Evolutionary conservation across 768 basidiomycete genomes (phyloP), one percentile per base, ranked within the genome.

Genomic region (Lyophyllum semitale): DNA sequence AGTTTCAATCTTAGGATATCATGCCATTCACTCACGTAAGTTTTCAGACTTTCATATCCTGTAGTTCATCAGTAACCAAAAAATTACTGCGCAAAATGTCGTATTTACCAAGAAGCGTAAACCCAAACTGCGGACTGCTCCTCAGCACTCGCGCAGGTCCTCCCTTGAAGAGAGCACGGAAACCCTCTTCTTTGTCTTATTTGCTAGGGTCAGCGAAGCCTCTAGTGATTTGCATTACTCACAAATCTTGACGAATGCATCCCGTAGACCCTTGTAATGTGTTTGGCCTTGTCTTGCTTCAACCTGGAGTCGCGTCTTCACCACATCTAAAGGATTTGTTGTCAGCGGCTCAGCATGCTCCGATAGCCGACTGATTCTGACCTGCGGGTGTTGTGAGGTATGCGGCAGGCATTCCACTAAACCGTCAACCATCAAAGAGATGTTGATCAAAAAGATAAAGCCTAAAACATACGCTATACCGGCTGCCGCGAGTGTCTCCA

Each of bases 391-490:
- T 95, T 29, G 93, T 93, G 59, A 96, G 75, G 72, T 95, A 95
- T 35, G 95, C 94, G 41, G 95, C 95, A 52, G 96, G 96, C 95
- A 98, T 98, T 59, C 97, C 97, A 62, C 95, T 96, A 72, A 68
- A 59, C 53, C 53, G 57, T 58, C 57, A 61, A 57, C 71, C 62
- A 75, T 69, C 63, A 68, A n/a, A 52, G 57, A 59, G 22, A 20
- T 49, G 57, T 59, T 57, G 57, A 61, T 52, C 57, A 54, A 11
- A 53, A 44, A 58, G 25, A 51, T 42, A 56, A 30, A 13, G 20
- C 13, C 46, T 38, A 30, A 23, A 40, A 82, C 89, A 67, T 71
- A 94, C 91, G 84, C 92, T 32, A 90, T 82, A 3, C 83, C 92
- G 42, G 94, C 94, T 45, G 93, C 80, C 53, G 79, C 72, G 37